phyloP scores from a whole-genome alignment of 176 grass and related monocot genomes.

The Zoysia japonica region DNA sequence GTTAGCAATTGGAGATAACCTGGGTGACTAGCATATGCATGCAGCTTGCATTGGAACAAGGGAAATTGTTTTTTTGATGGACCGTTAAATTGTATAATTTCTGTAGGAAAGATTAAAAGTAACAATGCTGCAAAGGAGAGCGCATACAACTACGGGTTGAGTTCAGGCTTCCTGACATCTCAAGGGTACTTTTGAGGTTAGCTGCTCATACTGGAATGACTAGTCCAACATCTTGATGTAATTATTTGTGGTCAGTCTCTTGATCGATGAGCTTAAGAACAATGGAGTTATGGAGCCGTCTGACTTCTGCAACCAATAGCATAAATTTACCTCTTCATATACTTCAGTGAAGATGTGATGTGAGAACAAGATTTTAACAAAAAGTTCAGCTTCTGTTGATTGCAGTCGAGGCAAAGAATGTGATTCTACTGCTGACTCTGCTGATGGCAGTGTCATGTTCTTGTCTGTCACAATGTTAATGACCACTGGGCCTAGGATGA shows the following conservation, averaged over 20 bases:
- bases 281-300: too few species aligned
- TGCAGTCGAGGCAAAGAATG: too few species aligned
- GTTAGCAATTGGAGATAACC: slow-evolving; percentile 14
- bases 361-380: too few species aligned
- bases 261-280: too few species aligned
- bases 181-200: background rate
- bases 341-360: too few species aligned
- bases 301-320: too few species aligned
- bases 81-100: too few species aligned
- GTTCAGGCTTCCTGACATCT: slow-evolving; percentile 18
- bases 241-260: background rate
- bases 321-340: too few species aligned
- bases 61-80: background rate
- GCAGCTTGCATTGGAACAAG: background rate
- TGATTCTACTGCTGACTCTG: too few species aligned
- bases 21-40: slow-evolving; percentile 10
- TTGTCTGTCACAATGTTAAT: background rate
- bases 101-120: slow-evolving; percentile 11
- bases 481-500: background rate
- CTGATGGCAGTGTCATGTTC: too few species aligned
- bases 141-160: slow-evolving; percentile 19
- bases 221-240: background rate
- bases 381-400: too few species aligned
- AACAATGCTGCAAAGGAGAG: background rate
- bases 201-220: background rate